phyloP scores from a whole-genome alignment of 495 filamentous ascomycete species.

The Neurospora discreta region DNA sequence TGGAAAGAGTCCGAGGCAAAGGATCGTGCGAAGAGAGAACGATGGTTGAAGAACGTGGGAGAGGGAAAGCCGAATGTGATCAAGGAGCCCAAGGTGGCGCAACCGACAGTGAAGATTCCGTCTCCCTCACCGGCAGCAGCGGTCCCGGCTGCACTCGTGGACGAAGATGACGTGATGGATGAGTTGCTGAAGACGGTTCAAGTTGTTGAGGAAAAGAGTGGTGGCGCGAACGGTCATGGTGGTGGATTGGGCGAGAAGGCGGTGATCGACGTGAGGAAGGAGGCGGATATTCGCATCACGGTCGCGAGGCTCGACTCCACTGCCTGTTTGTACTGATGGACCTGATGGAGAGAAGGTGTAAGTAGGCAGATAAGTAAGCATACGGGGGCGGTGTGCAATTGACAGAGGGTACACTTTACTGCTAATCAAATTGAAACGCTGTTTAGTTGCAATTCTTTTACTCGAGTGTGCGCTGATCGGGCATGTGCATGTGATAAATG shows the following conservation, averaged over 20 bases:
- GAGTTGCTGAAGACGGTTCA: background rate
- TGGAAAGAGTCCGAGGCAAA: conserved; percentile 14
- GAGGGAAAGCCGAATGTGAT: background rate
- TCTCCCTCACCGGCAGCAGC: background rate
- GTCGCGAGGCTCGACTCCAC: background rate
- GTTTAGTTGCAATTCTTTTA: background rate
- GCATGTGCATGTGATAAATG: too few species aligned
- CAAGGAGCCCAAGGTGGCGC: background rate
- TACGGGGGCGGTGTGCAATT: too few species aligned
- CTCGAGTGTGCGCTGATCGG: too few species aligned
- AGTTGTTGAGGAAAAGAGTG: background rate
- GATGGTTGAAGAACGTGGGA: conserved; percentile 12
- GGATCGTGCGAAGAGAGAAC: conserved; percentile 14
- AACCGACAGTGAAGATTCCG: background rate
- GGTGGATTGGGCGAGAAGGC: background rate
- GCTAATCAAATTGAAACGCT: background rate
- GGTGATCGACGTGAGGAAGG: background rate
- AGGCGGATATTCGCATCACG: background rate
- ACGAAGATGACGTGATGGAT: background rate
- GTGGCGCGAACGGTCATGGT: background rate
- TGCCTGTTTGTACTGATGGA: background rate
- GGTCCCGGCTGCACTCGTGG: background rate
- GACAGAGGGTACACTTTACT: too few species aligned
- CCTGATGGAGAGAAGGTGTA: too few species aligned
- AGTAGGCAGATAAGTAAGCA: too few species aligned